A percentile compares a stretch with the other conserved stretches of the same genome.
Evolutionary conservation across 2,329 filamentous ascomycete genomes (phyloP).

Genomic region (Sclerotinia glacialis): DNA sequence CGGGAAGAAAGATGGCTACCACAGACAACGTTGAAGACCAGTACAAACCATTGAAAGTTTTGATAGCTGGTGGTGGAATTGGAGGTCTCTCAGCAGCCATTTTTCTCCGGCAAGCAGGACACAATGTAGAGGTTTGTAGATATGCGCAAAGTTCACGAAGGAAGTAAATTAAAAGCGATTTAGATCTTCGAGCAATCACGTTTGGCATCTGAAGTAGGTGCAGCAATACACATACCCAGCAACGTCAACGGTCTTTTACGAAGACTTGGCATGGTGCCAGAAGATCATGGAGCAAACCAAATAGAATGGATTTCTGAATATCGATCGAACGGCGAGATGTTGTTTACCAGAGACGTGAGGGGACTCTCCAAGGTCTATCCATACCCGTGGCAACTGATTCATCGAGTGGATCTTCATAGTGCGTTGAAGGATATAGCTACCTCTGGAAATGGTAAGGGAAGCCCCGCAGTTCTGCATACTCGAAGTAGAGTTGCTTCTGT

Average conservation of each 20-base stretch:
- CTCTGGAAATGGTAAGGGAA: slow-evolving; percentile 39
- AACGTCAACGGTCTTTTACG: slow-evolving; percentile 58
- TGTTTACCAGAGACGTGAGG: slow-evolving; percentile 1
- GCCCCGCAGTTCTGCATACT: slow-evolving; percentile 43
- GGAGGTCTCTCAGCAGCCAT: slow-evolving; percentile 54
- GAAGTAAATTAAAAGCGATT: background rate
- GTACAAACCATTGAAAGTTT: slow-evolving; percentile 22
- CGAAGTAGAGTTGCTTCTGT: slow-evolving; percentile 46
- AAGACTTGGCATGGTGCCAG: slow-evolving; percentile 45
- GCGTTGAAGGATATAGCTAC: slow-evolving; percentile 49
- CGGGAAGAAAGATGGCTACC: background rate
- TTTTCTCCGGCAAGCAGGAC: slow-evolving; percentile 34
- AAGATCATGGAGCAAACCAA: slow-evolving; percentile 40
- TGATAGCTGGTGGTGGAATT: slow-evolving; percentile 44
- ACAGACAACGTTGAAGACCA: background rate
- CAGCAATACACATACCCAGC: slow-evolving; percentile 60
- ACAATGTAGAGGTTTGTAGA: slow-evolving; percentile 25
- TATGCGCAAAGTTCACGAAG: too few relatives aligned
- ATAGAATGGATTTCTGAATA: slow-evolving; percentile 20
- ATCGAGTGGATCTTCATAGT: slow-evolving; percentile 53
- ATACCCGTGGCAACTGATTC: slow-evolving; percentile 49
- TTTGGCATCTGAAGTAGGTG: slow-evolving; percentile 55
- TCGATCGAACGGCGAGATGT: slow-evolving; percentile 14
- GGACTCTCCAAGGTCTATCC: background rate
- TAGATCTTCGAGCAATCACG: slow-evolving; percentile 56